Conservation (phyloP, 352 stramenopile species). For the Globisporangium canariense region DNA sequence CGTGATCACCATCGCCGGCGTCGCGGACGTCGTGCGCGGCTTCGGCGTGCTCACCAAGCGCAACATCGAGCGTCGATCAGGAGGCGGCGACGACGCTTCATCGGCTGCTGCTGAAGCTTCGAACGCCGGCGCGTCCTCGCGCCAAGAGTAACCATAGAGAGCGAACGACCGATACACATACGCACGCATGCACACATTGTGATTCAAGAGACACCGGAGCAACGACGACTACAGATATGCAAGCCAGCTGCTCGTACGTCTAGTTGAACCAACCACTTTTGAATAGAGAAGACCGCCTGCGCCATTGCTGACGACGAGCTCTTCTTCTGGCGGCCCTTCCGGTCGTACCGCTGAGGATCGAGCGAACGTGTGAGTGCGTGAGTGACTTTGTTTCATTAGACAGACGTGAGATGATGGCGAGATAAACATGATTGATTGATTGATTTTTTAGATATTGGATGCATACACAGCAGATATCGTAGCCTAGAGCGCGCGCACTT, state of each 20-base stretch:
- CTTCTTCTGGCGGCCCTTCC: no score
- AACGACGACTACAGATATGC: not conserved
- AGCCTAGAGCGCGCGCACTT: constrained; percentile 50
- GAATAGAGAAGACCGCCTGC: not conserved
- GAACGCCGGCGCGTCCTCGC: constrained; percentile 12
- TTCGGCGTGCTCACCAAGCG: constrained; percentile 78
- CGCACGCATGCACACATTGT: not conserved
- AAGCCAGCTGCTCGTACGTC: not conserved
- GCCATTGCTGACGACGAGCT: not conserved
- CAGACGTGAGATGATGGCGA: not conserved
- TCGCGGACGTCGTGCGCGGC: constrained; percentile 76
- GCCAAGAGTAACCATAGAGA: constrained; percentile 25
- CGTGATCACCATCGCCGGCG: constrained; percentile 53
- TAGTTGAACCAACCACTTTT: not conserved
- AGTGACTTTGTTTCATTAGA: constrained; percentile 21
- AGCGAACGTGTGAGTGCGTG: not conserved
- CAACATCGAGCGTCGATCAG: constrained; percentile 63
- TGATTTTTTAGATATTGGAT: constrained; percentile 7
- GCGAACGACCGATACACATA: not conserved
- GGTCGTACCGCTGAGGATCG: not conserved
- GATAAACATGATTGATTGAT: constrained; percentile 1
- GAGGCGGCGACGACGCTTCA: constrained; percentile 13
- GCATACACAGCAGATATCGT: constrained; percentile 1
- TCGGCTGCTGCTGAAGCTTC: not conserved
- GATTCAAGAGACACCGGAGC: not conserved